These are phyloP conservation scores for Ascodesmis nigricans DNA, from an alignment of 495 filamentous ascomycete genomes.

Conservation along the genomic window DNA sequence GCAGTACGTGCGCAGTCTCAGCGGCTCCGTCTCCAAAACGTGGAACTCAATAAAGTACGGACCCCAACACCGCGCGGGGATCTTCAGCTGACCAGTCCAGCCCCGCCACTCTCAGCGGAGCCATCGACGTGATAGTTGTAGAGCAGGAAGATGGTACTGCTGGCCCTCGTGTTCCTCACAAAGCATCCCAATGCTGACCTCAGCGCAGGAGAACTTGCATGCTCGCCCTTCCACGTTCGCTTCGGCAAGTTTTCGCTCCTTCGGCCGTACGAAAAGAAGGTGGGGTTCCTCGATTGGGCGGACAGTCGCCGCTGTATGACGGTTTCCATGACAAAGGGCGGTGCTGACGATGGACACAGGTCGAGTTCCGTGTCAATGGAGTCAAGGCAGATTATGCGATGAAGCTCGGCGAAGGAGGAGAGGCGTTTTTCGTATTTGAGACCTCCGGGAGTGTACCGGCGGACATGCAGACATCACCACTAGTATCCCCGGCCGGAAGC, in stretches of 20 bases:
- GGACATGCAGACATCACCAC: conserved; percentile 76
- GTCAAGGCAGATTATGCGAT: conserved; percentile 81
- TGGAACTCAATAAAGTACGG: conserved; percentile 88
- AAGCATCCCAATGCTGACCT: conserved; percentile 5
- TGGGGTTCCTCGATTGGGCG: conserved; percentile 12
- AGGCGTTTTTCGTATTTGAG: conserved; percentile 97
- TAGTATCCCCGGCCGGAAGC: conserved; percentile 68
- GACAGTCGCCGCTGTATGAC: not conserved
- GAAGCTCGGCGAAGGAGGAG: conserved; percentile 94
- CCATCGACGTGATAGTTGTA: conserved; percentile 97
- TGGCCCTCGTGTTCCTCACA: not conserved
- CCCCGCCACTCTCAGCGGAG: conserved; percentile 85
- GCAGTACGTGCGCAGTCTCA: conserved; percentile 96
- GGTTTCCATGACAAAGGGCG: no score
- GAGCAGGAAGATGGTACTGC: conserved; percentile 74
- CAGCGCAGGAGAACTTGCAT: conserved; percentile 31
- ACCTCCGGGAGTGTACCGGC: conserved; percentile 72
- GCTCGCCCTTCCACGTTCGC: conserved; percentile 94
- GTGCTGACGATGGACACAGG: conserved; percentile 22
- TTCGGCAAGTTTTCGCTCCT: conserved; percentile 96
- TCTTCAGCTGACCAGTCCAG: conserved; percentile 11
- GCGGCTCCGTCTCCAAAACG: conserved; percentile 88
- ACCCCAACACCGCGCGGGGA: no score
- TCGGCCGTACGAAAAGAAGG: conserved; percentile 95
- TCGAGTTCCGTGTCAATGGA: conserved; percentile 91